These are phyloP conservation scores for Aspergillus fijiensis DNA, from an alignment of 2,329 filamentous ascomycete species.

Conservation along the genomic window DNA sequence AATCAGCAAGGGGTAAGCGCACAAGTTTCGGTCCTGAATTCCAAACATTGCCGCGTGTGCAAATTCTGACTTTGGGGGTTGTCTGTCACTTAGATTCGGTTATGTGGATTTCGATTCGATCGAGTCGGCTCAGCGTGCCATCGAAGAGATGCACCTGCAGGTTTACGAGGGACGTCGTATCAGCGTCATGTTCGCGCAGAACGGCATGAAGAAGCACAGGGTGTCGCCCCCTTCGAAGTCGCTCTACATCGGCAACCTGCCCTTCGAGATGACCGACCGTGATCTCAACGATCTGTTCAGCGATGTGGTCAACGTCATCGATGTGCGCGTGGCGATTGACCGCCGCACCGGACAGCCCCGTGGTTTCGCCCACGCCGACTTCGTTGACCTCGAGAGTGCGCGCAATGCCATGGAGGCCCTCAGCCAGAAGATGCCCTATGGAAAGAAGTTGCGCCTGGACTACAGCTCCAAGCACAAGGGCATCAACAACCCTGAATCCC, in stretches of 20 bases:
- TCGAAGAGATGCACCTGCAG: slow-evolving; percentile 58
- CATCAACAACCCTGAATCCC: background rate
- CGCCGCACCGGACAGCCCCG: slow-evolving; percentile 74
- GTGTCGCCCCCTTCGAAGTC: slow-evolving; percentile 58
- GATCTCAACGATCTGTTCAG: slow-evolving; percentile 78
- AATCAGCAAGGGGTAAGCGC: slow-evolving; percentile 65
- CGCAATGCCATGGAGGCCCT: slow-evolving; percentile 59
- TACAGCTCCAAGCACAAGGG: slow-evolving; percentile 47
- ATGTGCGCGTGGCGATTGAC: slow-evolving; percentile 81
- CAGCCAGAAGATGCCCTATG: slow-evolving; percentile 59
- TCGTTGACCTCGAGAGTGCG: slow-evolving; percentile 67
- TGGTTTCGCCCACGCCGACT: slow-evolving; percentile 84
- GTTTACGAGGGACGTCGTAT: slow-evolving; percentile 65
- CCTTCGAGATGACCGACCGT: slow-evolving; percentile 79
- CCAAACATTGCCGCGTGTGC: background rate
- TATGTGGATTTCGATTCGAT: slow-evolving; percentile 61
- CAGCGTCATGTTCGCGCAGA: slow-evolving; percentile 59
- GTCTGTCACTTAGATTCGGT: slow-evolving; percentile 54
- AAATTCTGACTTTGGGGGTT: background rate
- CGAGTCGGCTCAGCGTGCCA: slow-evolving; percentile 56
- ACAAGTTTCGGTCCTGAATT: background rate
- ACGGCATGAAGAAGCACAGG: slow-evolving; percentile 14
- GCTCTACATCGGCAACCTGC: slow-evolving; percentile 81
- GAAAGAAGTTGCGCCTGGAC: slow-evolving; percentile 65
- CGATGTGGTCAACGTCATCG: slow-evolving; percentile 66